A percentile compares a stretch with the other conserved stretches of the same genome.
Evolutionary conservation across 2,329 filamentous ascomycete species (phyloP).

Genomic region (Colletotrichum sp.): DNA sequence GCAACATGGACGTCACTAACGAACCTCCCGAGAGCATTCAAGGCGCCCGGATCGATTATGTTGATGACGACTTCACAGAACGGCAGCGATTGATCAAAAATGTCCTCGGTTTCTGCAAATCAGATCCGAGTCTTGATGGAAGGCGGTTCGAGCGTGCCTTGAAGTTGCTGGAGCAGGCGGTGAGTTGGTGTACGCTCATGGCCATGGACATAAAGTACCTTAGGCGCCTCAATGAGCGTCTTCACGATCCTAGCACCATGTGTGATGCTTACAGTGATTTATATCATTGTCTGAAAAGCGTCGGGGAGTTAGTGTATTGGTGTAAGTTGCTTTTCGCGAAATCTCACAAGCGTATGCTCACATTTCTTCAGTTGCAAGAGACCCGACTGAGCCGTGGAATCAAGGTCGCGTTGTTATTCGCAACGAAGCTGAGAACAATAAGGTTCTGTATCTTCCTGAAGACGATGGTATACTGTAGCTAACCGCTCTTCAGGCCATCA

Average conservation of each 20-base stretch:
- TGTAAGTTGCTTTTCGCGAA: not conserved
- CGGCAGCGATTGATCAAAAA: not conserved
- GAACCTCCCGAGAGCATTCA: not conserved
- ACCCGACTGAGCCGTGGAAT: not conserved
- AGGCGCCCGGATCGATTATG: not conserved
- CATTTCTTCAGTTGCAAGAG: not conserved
- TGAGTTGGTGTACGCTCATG: not conserved
- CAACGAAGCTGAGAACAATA: not conserved
- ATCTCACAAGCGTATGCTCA: not conserved
- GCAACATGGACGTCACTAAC: not conserved
- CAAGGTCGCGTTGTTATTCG: not conserved
- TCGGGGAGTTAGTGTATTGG: not conserved
- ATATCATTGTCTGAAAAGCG: not conserved
- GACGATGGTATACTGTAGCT: not conserved
- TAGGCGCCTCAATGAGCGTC: not conserved
- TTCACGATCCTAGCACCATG: too few species aligned
- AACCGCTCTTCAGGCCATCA: not conserved
- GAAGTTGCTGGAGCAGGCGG: not conserved
- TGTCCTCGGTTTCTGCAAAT: not conserved
- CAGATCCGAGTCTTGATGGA: not conserved
- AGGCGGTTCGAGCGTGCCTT: rapidly evolving
- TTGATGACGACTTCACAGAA: not conserved
- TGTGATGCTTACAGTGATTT: too few species aligned
- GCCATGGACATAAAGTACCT: not conserved
- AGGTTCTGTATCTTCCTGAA: not conserved